Conservation (phyloP, 1,284 basidiomycete genomes). For the Trametes versicolor region DNA sequence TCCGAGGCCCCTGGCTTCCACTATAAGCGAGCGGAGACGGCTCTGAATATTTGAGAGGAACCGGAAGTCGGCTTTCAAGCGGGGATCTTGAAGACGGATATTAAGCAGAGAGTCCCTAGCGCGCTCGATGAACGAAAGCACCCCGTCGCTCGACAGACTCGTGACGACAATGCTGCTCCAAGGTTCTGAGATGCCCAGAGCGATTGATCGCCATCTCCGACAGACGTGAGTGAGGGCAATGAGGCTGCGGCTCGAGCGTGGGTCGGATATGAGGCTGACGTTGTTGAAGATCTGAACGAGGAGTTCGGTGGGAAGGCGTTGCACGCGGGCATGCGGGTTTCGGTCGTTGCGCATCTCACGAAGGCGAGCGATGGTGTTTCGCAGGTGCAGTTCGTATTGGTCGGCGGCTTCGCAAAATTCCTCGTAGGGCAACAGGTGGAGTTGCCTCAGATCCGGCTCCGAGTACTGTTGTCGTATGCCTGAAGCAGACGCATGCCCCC, state of each 20-base stretch:
- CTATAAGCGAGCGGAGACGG: not conserved
- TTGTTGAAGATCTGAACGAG: constrained; percentile 1
- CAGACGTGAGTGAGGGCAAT: constrained; percentile 10
- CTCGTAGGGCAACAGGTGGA: no score
- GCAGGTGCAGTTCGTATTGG: not conserved
- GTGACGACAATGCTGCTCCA: constrained; percentile 12
- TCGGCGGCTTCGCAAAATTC: not conserved
- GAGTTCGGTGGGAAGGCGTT: constrained; percentile 6
- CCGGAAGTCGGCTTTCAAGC: not conserved
- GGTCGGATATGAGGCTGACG: not conserved
- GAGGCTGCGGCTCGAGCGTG: not conserved
- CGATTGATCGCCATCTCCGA: constrained; percentile 3
- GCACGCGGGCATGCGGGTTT: not conserved
- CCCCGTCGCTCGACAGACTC: not conserved
- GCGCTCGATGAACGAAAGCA: not conserved
- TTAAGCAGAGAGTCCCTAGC: not conserved
- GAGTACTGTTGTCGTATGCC: no score
- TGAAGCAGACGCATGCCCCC: no score
- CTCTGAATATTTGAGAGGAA: not conserved
- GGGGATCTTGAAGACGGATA: not conserved
- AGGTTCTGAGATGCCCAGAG: not conserved
- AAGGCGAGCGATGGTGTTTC: not conserved
- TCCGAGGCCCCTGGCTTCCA: not conserved
- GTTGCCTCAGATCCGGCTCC: no score
- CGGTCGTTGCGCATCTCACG: not conserved